Evolutionary conservation across 768 basidiomycete genomes (phyloP), one percentile per base, ranked within the genome.

Genomic region (Rhodosporidiobolus sp.): DNA sequence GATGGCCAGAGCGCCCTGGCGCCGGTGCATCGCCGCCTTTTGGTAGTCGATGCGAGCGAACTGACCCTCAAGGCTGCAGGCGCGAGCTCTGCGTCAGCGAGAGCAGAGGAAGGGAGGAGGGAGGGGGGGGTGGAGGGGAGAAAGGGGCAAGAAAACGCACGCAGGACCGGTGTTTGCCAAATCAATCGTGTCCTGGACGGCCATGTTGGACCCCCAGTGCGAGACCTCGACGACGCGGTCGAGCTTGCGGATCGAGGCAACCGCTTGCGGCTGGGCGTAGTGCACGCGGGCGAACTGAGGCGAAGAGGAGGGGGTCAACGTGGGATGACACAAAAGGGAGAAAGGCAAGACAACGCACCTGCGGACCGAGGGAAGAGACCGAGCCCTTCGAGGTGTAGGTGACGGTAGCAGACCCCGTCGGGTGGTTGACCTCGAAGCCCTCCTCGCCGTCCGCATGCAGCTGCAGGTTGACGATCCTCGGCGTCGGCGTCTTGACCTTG

Each of bases 181-280:
- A 68, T 85, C 80, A 71, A 96, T 87, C 46, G 90, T 86, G 82
- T 99, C 94, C 80, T 97, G 87, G 43, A 94, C 89, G 79, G 97
- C 96, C 49, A 99, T 80, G 81, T 96, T 96, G 53, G 88, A 87
- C 46, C 95, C 94, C 96, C 95, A 98, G 79, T 98, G 95, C 75
- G 93, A 95, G 74, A 99, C 88, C 82, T 99, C 95, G 3, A 89
- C 92, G 0, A 85, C 78, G 60, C 96, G 88, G 70, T 86, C 85
- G 45, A 96, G 85, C 54, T 84, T 87, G 45, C 83, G 85, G 63
- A 97, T 83, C 74, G 92, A 88, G 32, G 94, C 79, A 54, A 96
- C 86, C 0, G 95, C 92, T 70, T 88, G 84, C n/a, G 89, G 90
- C 69, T 89, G 89, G 75, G 85, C 83, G 82, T 93, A 98, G 79